Conservation (phyloP, 352 stramenopile species). For the Hyaloperonospora arabidopsidis region DNA sequence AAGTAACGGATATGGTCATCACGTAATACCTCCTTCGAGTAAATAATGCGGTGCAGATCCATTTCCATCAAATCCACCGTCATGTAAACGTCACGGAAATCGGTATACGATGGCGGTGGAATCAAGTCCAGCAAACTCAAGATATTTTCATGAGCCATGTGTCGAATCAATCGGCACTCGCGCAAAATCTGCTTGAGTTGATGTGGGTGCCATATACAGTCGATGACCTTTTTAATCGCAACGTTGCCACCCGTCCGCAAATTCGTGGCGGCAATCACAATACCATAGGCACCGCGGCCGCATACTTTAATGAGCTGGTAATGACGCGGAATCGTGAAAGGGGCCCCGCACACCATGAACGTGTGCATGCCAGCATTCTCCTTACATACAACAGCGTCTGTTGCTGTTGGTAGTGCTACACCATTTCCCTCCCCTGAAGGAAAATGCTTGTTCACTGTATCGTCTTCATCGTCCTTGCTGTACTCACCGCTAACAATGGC, state of each 20-base stretch:
- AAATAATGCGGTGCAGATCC: slow-evolving; percentile 89
- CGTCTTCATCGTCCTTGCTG: slow-evolving; percentile 24
- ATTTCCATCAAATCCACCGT: slow-evolving; percentile 90
- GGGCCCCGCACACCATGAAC: slow-evolving; percentile 85
- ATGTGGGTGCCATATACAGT: slow-evolving; percentile 86
- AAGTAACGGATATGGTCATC: slow-evolving; percentile 93
- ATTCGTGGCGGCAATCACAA: slow-evolving; percentile 85
- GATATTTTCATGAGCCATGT: slow-evolving; percentile 82
- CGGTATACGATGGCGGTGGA: slow-evolving; percentile 68
- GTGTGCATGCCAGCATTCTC: slow-evolving; percentile 85
- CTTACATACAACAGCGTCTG: slow-evolving; percentile 67
- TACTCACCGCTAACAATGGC: slow-evolving; percentile 24
- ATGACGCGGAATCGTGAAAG: slow-evolving; percentile 78
- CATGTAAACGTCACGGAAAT: slow-evolving; percentile 88
- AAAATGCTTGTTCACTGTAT: slow-evolving; percentile 37
- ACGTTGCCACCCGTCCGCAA: slow-evolving; percentile 74
- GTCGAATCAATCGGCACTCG: slow-evolving; percentile 77
- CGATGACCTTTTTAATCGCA: slow-evolving; percentile 88
- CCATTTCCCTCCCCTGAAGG: slow-evolving; percentile 18
- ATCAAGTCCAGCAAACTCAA: slow-evolving; percentile 81
- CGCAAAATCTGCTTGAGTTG: slow-evolving; percentile 86
- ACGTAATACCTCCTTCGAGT: slow-evolving; percentile 86
- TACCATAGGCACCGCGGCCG: slow-evolving; percentile 80
- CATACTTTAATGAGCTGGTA: slow-evolving; percentile 87
- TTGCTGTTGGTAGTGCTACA: slow-evolving; percentile 19